Evolutionary conservation across 495 filamentous ascomycete genomes (phyloP), one percentile per base, ranked within the genome.

Genomic region (Penicillium paradoxum): DNA sequence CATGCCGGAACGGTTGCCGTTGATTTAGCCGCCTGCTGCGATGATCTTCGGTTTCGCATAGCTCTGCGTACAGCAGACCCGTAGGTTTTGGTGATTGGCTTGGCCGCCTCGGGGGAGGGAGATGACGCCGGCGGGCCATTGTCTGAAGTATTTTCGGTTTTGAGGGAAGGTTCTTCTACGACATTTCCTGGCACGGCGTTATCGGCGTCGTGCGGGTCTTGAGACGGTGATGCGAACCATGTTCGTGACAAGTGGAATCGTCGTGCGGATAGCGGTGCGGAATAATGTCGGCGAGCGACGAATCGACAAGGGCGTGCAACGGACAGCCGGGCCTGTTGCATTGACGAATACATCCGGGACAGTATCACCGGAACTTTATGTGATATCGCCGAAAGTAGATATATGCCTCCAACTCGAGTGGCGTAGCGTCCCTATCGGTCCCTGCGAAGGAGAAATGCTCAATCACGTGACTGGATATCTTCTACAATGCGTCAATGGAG

Each of bases 291-390:
- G 56, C 62, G 72, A 44, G 72, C 71, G 52, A 75, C 60, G 40
- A 76, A 66, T 50, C 72, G 72, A 62, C 73, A 74, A 45, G 73
- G 72, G 57, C 68, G 72, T 51, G 63, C 67, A 45, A 69, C 43
- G 44, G 63, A 61, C 56, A 67, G 63, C 63, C 69, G 58, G 53
- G 49, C 60, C 58, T 63, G 62, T 40, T 62, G 70, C 68, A 75
- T 73, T 73, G 72, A 67, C 60, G 54, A 49, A 66, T 67, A 72
- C 72, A 75, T 73, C 65, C 70, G 63, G 59, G 65, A 63, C 64
- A 58, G 41, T 47, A 65, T 66, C 70, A 56, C 66, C 62, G 53
- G 63, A 65, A 54, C 49, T 45, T 40, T 27, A 22, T 42, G 22
- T 57, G 55, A 62, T 58, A 56, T 56, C 56, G 49, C 58, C 49